Base-by-base conservation (phyloP, 352 stramenopile species). In the Globisporangium viniferum region DNA sequence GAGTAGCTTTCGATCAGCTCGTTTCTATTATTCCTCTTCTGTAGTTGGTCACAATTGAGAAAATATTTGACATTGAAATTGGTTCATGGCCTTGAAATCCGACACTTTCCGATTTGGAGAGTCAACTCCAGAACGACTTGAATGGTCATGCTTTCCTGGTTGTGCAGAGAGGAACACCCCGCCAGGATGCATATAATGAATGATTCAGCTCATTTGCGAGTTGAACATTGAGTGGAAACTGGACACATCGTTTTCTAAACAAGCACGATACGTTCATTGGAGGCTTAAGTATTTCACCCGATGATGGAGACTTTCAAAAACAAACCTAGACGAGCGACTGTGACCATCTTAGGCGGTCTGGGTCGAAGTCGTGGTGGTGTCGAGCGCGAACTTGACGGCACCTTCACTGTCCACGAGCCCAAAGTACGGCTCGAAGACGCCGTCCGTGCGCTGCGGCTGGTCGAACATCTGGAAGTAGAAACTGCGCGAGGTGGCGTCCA, bases 391-490 rank as follows among this genome's bases (percentile, higher is more conserved):
- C 62, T 83, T 85, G 10, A 63, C 63, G 44, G 66, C 72, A 41
- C 77, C 73, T n/a, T 74, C 65, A 20, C 60, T 48, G 53, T 80
- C 67, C 64, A 73, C 73, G 61, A 86, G 59, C 1, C 80, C 80
- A 70, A 88, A 86, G 65, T 85, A 73, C 55, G 74, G 73, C 71
- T 88, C 80, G 35, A 82, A 88, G 46, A 62, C 60, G 7, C 64
- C 73, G 46, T 79, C 71, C n/a, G 73, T 77, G 68, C 73, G 74
- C 44, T 75, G 78, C n/a, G 78, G 66, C 61, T 84, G 73, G 67
- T 89, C 80, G 64, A 81, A 83, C 72, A 86, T 85, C 53, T 88
- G 79, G 74, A 88, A 89, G 76, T 88, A 89, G 70, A 79, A 84
- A 14, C 70, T 74, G 61, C 72, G 72, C 10, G 63, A 51, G 44